phyloP scores from a whole-genome alignment of 768 basidiomycete genomes.

The Candolleomyces eurysporus region DNA sequence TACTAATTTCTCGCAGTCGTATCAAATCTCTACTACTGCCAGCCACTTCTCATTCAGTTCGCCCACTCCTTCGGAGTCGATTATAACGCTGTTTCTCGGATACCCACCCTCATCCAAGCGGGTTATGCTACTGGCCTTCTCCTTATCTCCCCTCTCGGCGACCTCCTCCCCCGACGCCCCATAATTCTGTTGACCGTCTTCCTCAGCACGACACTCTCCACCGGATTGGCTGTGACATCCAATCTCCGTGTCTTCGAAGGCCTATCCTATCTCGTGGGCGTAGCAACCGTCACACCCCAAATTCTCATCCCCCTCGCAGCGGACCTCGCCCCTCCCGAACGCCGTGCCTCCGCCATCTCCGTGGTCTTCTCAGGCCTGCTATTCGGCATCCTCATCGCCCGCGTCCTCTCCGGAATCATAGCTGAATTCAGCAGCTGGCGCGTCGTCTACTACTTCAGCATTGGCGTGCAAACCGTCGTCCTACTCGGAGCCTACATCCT shows the following conservation, averaged over 20 bases:
- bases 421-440: slow-evolving; percentile 71
- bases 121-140: slow-evolving; percentile 76
- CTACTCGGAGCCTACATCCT: slow-evolving; percentile 57
- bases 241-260: slow-evolving; percentile 60
- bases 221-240: slow-evolving; percentile 66
- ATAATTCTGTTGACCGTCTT: slow-evolving; percentile 62
- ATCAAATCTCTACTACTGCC: slow-evolving; percentile 82
- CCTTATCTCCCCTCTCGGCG: slow-evolving; percentile 79
- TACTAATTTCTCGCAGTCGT: slow-evolving; percentile 38
- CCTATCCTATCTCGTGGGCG: slow-evolving; percentile 69
- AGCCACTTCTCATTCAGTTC: slow-evolving; percentile 65
- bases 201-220: slow-evolving; percentile 55
- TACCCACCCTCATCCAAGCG: slow-evolving; percentile 66
- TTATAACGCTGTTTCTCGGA: slow-evolving; percentile 31
- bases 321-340: slow-evolving; percentile 76
- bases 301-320: slow-evolving; percentile 77
- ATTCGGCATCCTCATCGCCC: slow-evolving; percentile 71
- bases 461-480: slow-evolving; percentile 64
- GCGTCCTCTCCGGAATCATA: slow-evolving; percentile 74
- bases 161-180: slow-evolving; percentile 74
- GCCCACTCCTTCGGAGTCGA: slow-evolving; percentile 29
- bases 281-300: slow-evolving; percentile 70
- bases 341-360: slow-evolving; percentile 74
- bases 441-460: slow-evolving; percentile 75
- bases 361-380: slow-evolving; percentile 69